Evolutionary conservation across 345 rosid species (phyloP).

Genomic region (Alliaria petiolata): DNA sequence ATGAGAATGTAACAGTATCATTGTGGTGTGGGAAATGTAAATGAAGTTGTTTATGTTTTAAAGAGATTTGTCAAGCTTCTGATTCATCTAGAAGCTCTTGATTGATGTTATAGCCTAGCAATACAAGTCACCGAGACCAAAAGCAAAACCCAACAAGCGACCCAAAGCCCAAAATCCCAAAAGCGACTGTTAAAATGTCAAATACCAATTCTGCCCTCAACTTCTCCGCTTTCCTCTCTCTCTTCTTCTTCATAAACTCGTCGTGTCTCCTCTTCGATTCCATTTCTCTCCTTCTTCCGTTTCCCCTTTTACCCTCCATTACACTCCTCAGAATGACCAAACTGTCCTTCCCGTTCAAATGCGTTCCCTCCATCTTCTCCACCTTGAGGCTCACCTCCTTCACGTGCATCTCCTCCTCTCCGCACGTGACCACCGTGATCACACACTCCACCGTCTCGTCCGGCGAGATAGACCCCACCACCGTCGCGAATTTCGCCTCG

Average conservation of each 20-base stretch:
- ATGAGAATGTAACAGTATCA: background rate
- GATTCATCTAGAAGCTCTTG: background rate
- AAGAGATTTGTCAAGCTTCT: background rate
- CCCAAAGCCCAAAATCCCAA: conserved; percentile 42
- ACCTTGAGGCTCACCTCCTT: conserved; percentile 61
- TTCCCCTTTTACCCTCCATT: conserved; percentile 51
- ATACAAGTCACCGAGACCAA: conserved; percentile 24
- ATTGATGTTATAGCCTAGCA: background rate
- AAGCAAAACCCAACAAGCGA: conserved; percentile 33
- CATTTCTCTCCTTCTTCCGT: conserved; percentile 19
- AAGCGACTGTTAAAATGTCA: conserved; percentile 46
- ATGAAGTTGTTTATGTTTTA: background rate
- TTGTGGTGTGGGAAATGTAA: conserved; percentile 24
- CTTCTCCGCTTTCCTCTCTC: conserved; percentile 46
- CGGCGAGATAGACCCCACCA: conserved; percentile 8
- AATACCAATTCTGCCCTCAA: conserved; percentile 44
- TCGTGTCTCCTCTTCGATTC: conserved; percentile 38
- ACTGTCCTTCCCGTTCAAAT: conserved; percentile 59
- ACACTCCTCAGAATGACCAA: conserved; percentile 42
- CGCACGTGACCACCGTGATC: conserved; percentile 54
- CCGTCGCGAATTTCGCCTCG: conserved; percentile 47
- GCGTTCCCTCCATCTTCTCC: conserved; percentile 71
- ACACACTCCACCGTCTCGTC: conserved; percentile 34
- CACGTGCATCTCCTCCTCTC: conserved; percentile 62
- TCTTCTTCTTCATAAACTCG: conserved; percentile 48